Percentiles rank a stretch among this genome's conserved stretches.
Evolutionary conservation across 1,284 basidiomycete genomes (phyloP).

Genomic region (Meira miltonrushii): DNA sequence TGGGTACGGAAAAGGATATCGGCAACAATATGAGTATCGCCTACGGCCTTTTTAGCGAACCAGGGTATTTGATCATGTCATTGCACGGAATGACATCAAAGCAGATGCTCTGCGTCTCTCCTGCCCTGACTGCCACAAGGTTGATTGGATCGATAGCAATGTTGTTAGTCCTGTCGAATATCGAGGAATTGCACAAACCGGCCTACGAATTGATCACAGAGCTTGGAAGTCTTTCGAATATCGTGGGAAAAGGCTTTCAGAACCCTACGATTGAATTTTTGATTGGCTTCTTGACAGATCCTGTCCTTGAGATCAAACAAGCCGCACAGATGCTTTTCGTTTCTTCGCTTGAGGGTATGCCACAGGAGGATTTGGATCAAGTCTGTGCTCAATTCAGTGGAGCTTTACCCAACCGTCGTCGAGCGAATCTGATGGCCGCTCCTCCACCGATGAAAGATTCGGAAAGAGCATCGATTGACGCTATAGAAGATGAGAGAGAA

Average conservation of each 20-base stretch:
- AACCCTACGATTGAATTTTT: constrained; percentile 39
- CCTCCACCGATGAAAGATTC: too few relatives aligned
- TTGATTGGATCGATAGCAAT: constrained; percentile 2
- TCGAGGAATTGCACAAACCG: constrained; percentile 37
- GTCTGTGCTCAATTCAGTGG: neutral
- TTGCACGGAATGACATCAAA: neutral
- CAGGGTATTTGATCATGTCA: neutral
- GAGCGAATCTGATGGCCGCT: too few relatives aligned
- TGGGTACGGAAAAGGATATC: neutral
- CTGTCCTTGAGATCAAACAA: constrained; percentile 6
- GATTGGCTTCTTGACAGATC: neutral
- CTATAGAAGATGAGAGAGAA: neutral
- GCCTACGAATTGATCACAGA: neutral
- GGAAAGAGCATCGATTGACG: too few relatives aligned
- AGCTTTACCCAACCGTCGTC: neutral
- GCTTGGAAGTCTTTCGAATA: neutral
- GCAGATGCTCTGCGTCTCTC: neutral
- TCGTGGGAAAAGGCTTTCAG: constrained; percentile 51
- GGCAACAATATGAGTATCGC: neutral
- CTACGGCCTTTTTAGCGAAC: neutral
- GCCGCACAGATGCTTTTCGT: constrained; percentile 26
- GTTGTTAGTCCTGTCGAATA: constrained; percentile 5
- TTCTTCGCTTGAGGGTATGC: neutral
- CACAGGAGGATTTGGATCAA: neutral
- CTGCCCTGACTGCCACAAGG: neutral